Evolutionary conservation across 208 protist species (phyloP).

Genomic region (Jaenimonas drosophilae): DNA sequence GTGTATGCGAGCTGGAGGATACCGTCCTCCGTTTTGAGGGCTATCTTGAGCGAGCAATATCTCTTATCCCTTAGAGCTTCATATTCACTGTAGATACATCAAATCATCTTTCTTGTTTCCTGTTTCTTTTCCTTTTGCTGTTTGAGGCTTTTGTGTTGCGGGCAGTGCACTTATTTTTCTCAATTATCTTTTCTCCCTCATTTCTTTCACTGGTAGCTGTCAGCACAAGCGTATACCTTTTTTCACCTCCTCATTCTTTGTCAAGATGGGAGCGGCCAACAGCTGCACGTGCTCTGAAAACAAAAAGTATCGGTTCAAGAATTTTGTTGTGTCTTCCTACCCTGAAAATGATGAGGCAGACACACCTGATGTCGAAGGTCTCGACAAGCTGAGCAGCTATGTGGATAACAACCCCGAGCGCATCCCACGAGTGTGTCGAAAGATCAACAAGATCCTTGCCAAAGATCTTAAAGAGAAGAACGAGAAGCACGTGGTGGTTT

Average conservation of each 20-base stretch:
- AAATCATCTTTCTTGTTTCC: not conserved
- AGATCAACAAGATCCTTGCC: slow-evolving; percentile 56
- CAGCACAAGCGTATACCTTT: too few relatives aligned
- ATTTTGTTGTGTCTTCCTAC: slow-evolving; percentile 71
- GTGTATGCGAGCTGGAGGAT: slow-evolving; percentile 47
- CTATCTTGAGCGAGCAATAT: slow-evolving; percentile 30
- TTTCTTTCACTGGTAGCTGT: too few relatives aligned
- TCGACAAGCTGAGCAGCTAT: slow-evolving; percentile 64
- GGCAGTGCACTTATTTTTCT: slow-evolving; percentile 1
- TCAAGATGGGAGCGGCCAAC: too few relatives aligned
- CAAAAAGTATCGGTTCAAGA: slow-evolving; percentile 69
- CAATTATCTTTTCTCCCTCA: not conserved
- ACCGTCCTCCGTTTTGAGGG: slow-evolving; percentile 34
- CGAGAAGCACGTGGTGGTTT: slow-evolving; percentile 49
- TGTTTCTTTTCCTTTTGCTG: slow-evolving; percentile 5
- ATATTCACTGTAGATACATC: too few relatives aligned
- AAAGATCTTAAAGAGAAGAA: slow-evolving; percentile 22
- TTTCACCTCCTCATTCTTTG: too few relatives aligned
- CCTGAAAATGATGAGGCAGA: slow-evolving; percentile 22
- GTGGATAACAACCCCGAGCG: slow-evolving; percentile 70
- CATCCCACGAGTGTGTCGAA: slow-evolving; percentile 74
- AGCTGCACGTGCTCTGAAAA: slow-evolving; percentile 35
- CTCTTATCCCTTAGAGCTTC: slow-evolving; percentile 22
- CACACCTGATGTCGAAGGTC: slow-evolving; percentile 35
- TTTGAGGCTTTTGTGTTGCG: not conserved